Evolutionary conservation across 768 basidiomycete species (phyloP), one percentile per base, ranked within the genome.

Genomic region (Podaxis pistillaris): DNA sequence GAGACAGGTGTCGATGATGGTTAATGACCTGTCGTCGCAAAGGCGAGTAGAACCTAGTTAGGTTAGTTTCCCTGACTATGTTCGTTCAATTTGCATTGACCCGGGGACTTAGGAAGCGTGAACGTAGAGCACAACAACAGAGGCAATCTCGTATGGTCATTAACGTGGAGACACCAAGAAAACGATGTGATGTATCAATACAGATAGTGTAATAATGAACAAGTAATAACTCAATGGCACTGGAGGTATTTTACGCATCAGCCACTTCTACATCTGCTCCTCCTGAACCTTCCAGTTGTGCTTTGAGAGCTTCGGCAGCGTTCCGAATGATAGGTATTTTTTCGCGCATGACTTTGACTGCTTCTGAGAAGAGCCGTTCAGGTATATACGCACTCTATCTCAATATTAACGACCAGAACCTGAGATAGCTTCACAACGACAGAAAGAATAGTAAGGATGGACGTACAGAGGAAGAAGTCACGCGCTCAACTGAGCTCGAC

Each of bases 301-400:
- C 77, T 24, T 84, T 74, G 9, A 93, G 74, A 6, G 78, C 81
- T 70, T 86, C 81, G 1, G 86, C 87, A 0, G 88, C 89, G 15
- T 75, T 73, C 46, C 81, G 79, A 17, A 93, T 79, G 4, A 75
- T 76, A 11, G 75, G 74, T n/a, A 97, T 84, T 72, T 98, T 98
- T 40, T 80, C 81, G 51, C 93, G 81, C 85, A 98, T 88, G 49
- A 97, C 88, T 28, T 81, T 78, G 65, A 95, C 83, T 0, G 94
- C 82, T 69, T 95, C 94, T 0, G 86, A 86, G 13, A 96, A 76
- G 11, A 98, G 78, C 36, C 91, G 83, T 74, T 96, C 86, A 0
- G 96, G 95, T 2, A 84, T 75, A 71, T 97, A 97, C 12, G 92
- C 86, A 4, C 96, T 90, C 69, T 95, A 94, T 94, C 74, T 98